A percentile compares a stretch with the other conserved stretches of the same genome.
These are phyloP conservation scores for Alloteropsis angusta DNA, from an alignment of 202 grass and related monocot species.

Conservation along the genomic window DNA sequence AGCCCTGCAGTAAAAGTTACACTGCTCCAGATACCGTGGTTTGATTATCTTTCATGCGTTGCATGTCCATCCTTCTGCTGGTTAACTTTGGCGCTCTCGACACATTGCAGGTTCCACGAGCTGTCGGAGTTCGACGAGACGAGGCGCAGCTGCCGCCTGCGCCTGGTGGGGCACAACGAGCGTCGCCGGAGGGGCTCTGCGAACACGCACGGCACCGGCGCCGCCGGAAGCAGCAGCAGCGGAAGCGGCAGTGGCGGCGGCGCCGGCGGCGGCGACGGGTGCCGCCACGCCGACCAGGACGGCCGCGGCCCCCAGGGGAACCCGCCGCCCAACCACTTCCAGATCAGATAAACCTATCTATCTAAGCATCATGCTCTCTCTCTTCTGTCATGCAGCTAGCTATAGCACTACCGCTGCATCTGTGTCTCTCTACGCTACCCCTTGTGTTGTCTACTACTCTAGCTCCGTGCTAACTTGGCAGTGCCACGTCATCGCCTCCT, in stretches of 20 bases:
- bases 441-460: neutral
- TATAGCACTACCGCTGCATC: neutral
- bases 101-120: slow-evolving; percentile 70
- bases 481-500: slow-evolving; percentile 7
- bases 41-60: neutral
- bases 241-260: neutral
- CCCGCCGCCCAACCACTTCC: slow-evolving; percentile 52
- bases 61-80: neutral
- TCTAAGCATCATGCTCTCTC: slow-evolving; percentile 72
- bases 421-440: neutral
- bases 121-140: slow-evolving; percentile 68
- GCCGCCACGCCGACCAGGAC: slow-evolving; percentile 38
- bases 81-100: neutral
- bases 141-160: slow-evolving; percentile 72
- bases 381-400: slow-evolving; percentile 82
- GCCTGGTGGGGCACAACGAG: slow-evolving; percentile 81
- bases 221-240: slow-evolving; percentile 21
- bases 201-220: slow-evolving; percentile 24
- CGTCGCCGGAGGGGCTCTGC: slow-evolving; percentile 68
- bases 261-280: slow-evolving; percentile 17
- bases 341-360: slow-evolving; percentile 61
- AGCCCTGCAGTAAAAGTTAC: too few relatives aligned
- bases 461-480: slow-evolving; percentile 23
- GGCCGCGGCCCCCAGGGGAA: slow-evolving; percentile 29
- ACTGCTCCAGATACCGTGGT: neutral